Percentiles rank a stretch among this genome's conserved stretches.
Conservation (phyloP, 1,284 basidiomycete species). For the Cutaneotrichosporon arboriforme region DNA sequence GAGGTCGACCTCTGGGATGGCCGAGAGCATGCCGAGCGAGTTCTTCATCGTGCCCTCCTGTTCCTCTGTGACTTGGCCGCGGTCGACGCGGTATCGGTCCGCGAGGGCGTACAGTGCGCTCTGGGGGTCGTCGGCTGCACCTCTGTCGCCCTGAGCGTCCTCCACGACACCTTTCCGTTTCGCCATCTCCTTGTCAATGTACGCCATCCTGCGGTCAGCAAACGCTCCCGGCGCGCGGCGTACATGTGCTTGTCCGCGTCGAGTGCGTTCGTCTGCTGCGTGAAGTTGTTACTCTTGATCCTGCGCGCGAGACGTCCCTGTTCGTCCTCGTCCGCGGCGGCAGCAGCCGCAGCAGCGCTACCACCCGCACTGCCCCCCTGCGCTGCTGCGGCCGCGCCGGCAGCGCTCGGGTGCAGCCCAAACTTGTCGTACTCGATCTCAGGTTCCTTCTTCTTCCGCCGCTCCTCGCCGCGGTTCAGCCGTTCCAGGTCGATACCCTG, state of each 20-base stretch:
- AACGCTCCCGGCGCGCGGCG: neutral
- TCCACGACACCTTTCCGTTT: conserved; percentile 58
- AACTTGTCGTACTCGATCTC: conserved; percentile 49
- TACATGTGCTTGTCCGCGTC: conserved; percentile 98
- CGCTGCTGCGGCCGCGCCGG: neutral
- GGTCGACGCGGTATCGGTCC: conserved; percentile 55
- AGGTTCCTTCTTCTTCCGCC: conserved; percentile 53
- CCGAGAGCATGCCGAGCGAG: conserved; percentile 87
- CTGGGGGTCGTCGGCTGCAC: conserved; percentile 40
- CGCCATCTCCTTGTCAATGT: conserved; percentile 88
- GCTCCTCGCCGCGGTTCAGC: conserved; percentile 74
- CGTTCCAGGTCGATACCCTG: conserved; percentile 76
- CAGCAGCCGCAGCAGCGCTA: neutral
- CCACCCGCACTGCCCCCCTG: neutral
- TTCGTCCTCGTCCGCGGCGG: conserved; percentile 46
- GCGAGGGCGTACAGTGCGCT: conserved; percentile 76
- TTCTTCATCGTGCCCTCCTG: conserved; percentile 91
- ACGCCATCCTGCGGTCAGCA: conserved; percentile 72
- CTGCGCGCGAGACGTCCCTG: conserved; percentile 63
- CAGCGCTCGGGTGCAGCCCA: conserved; percentile 50
- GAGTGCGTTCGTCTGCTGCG: conserved; percentile 88
- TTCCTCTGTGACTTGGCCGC: conserved; percentile 28
- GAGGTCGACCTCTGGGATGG: conserved; percentile 92
- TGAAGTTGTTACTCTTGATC: conserved; percentile 86
- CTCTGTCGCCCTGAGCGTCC: conserved; percentile 50